Base-by-base conservation (phyloP, 257 asterid genomes). In the Cynanchum wilfordii region DNA sequence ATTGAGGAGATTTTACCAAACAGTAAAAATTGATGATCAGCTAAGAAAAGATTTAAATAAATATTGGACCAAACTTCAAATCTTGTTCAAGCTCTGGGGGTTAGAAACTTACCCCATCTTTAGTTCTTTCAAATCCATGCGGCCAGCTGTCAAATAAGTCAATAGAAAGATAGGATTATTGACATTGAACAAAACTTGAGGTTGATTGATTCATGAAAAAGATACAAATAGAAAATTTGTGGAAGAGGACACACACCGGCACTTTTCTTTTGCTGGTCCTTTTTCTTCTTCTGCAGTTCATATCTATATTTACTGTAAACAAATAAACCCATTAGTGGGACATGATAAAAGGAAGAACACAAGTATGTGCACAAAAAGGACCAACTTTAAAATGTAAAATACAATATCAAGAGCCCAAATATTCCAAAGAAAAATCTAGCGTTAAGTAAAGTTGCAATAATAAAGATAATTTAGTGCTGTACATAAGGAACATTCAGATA, bases 51-150 rank as follows among this genome's bases (percentile, higher is more conserved):
- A 38, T 36, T 15, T 15, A n/a, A 64, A 64, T 1, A 64, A 64
- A 63, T 51, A 44, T 24, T 54, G 30, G 17, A 12, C 33, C 64
- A 57, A 45, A 49, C 44, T 51, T 51, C 55, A 44, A 27, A 36
- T n/a, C 9, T 5, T 33, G 2, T 25, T 19, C 52, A 52, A 52
- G 56, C 30, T 36, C 65, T 36, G 29, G 24, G 55, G 7, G 51
- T 65, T 55, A 33, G 67, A 62, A 59, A 17, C 89, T 86, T 80
- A 95, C 99, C 99, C 99, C 99, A 92, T 89, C 84, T 95, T 95
- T 81, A 95, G 89, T 85, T 95, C 99, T 88, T 95, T 95, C 90
- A 89, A 63, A 84, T 90, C 99, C 98, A 89, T 85, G 65, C 97
- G 99, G 64, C 74, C 78, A 73, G 96, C 99, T 95, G 91, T 77